These are phyloP conservation scores for Withania somnifera DNA, from an alignment of 305 asterid genomes.

Conservation along the genomic window DNA sequence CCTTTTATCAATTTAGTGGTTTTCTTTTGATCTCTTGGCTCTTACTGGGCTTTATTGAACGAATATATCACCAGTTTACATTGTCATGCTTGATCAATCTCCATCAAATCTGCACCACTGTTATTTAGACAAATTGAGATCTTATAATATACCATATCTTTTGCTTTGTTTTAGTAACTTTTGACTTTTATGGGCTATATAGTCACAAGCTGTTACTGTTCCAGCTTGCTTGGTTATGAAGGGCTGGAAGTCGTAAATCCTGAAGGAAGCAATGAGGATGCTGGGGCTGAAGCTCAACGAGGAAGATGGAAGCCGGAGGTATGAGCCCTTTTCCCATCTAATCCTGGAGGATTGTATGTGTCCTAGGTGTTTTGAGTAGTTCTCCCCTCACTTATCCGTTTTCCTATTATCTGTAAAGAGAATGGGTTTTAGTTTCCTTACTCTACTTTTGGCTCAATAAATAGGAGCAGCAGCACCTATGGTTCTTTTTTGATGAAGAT, in stretches of 20 bases:
- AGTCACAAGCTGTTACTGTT: constrained; percentile 6
- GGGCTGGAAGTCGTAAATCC: constrained; percentile 60
- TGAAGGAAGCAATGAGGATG: constrained; percentile 55
- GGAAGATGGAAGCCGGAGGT: constrained; percentile 65
- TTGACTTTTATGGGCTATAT: background rate
- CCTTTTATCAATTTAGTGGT: background rate
- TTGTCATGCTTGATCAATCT: background rate
- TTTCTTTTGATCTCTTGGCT: background rate
- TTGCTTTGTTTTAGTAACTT: background rate
- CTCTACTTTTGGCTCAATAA: background rate
- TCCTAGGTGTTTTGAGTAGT: background rate
- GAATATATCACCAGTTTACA: background rate
- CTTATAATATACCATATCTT: background rate
- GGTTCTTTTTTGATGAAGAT: background rate
- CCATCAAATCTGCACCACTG: background rate
- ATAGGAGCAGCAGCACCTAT: background rate
- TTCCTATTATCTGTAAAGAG: background rate
- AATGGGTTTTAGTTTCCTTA: background rate
- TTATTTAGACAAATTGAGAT: background rate
- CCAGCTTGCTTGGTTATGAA: constrained; percentile 42
- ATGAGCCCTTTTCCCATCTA: background rate
- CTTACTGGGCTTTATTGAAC: background rate
- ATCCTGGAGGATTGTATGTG: background rate
- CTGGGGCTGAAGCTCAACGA: constrained; percentile 48
- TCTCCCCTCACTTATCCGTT: background rate